These are phyloP conservation scores for Atkinsonella texensis DNA, from an alignment of 2,329 filamentous ascomycete genomes.

Conservation along the genomic window DNA sequence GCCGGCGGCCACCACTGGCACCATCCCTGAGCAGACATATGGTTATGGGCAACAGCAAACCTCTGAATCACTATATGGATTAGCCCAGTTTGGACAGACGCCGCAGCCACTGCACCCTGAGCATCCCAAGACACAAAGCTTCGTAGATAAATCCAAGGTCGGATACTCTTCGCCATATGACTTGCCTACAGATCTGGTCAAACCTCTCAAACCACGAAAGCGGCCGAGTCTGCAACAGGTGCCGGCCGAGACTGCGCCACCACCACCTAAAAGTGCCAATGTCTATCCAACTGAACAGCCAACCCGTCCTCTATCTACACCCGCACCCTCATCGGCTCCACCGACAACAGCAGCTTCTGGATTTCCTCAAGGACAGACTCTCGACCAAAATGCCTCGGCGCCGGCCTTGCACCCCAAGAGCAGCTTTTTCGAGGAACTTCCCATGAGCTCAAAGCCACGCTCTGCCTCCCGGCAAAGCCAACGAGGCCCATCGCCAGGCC, in stretches of 20 bases:
- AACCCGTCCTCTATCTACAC: slow-evolving; percentile 10
- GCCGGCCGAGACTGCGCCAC: slow-evolving; percentile 29
- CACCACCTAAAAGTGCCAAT: slow-evolving; percentile 52
- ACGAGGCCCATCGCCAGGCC: slow-evolving; percentile 28
- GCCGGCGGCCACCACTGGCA: slow-evolving; percentile 7
- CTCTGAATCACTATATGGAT: slow-evolving; percentile 12
- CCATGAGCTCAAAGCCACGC: slow-evolving; percentile 48
- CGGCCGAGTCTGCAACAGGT: slow-evolving; percentile 46
- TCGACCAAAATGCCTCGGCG: slow-evolving; percentile 22
- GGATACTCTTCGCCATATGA: slow-evolving; percentile 94
- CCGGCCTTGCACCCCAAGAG: slow-evolving; percentile 28
- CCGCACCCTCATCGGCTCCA: slow-evolving; percentile 10
- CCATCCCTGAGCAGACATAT: slow-evolving; percentile 8
- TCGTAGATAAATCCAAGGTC: slow-evolving; percentile 78
- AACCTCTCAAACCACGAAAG: slow-evolving; percentile 52
- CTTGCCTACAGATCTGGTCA: slow-evolving; percentile 69
- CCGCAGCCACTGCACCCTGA: slow-evolving; percentile 28
- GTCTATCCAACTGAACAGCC: slow-evolving; percentile 26
- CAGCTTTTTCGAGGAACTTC: slow-evolving; percentile 71
- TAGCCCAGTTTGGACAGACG: slow-evolving; percentile 25
- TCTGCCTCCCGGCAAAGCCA: slow-evolving; percentile 43
- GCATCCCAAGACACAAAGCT: slow-evolving; percentile 60
- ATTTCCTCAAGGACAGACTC: slow-evolving; percentile 19
- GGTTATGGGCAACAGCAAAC: slow-evolving; percentile 14
- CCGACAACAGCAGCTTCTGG: neutral